These are phyloP conservation scores for Lentinus brumalis DNA, from an alignment of 768 basidiomycete genomes.

Conservation along the genomic window DNA sequence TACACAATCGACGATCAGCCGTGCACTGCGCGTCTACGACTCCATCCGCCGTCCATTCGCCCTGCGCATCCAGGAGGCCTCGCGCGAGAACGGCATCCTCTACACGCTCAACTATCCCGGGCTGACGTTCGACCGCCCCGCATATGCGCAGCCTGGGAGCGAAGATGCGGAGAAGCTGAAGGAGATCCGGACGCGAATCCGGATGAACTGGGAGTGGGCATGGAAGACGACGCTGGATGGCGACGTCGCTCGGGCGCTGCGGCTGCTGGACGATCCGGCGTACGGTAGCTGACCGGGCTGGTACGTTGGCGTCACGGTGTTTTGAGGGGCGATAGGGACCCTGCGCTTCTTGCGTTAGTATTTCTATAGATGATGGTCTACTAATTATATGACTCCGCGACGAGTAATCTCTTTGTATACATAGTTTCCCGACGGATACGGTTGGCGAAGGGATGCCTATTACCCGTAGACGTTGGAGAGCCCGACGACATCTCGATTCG, in stretches of 20 bases:
- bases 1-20: constrained; percentile 19
- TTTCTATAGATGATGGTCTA: no score
- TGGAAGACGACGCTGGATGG: constrained; percentile 53
- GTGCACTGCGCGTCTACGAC: constrained; percentile 34
- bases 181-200: constrained; percentile 43
- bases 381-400: no score
- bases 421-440: no score
- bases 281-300: neutral
- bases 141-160: constrained; percentile 21
- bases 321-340: no score
- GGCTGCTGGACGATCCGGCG: constrained; percentile 23
- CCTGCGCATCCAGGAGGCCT: constrained; percentile 25
- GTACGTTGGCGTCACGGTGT: neutral
- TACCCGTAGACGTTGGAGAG: no score
- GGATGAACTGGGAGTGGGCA: constrained; percentile 62
- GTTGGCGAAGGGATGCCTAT: no score
- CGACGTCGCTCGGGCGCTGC: constrained; percentile 41
- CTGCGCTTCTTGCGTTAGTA: no score
- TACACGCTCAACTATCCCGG: constrained; percentile 30
- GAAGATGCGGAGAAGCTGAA: constrained; percentile 37
- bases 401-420: no score
- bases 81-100: constrained; percentile 31
- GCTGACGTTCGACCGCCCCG: constrained; percentile 18
- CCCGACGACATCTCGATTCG: no score
- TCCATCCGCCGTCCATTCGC: constrained; percentile 33